Percentiles rank a stretch among this genome's conserved stretches.
These are phyloP conservation scores for Penicillium canariense DNA, from an alignment of 495 filamentous ascomycete genomes.

Conservation along the genomic window DNA sequence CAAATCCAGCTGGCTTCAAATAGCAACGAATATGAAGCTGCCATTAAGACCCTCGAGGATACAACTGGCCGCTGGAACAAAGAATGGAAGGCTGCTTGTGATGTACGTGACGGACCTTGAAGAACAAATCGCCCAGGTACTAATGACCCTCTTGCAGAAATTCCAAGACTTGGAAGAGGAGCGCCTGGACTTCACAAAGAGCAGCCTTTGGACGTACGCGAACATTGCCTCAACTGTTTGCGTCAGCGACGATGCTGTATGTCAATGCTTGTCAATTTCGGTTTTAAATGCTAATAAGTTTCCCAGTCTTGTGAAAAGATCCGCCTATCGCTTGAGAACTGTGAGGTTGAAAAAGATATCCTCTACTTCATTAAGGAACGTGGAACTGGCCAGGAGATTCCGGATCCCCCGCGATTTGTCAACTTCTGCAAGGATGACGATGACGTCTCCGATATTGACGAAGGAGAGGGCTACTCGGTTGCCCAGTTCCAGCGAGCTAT, in stretches of 20 bases:
- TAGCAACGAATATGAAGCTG: slow-evolving; percentile 89
- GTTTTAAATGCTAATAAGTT: slow-evolving; percentile 20
- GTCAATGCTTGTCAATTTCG: slow-evolving; percentile 21
- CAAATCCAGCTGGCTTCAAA: slow-evolving; percentile 89
- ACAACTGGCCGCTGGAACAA: slow-evolving; percentile 95
- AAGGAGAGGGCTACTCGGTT: slow-evolving; percentile 84
- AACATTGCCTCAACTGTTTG: slow-evolving; percentile 98
- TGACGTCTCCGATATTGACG: slow-evolving; percentile 74
- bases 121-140: background rate
- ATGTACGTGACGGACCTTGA: slow-evolving; percentile 49
- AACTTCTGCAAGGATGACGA: slow-evolving; percentile 98
- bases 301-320: slow-evolving; percentile 87
- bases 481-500: slow-evolving; percentile 94
- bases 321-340: slow-evolving; percentile 88
- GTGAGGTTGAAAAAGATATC: slow-evolving; percentile 97
- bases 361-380: slow-evolving; percentile 80
- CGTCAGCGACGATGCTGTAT: slow-evolving; percentile 89
- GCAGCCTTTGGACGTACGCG: slow-evolving; percentile 94
- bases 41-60: slow-evolving; percentile 90
- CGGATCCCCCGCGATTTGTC: slow-evolving; percentile 95
- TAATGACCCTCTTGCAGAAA: slow-evolving; percentile 52
- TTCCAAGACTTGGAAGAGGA: slow-evolving; percentile 99
- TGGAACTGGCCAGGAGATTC: slow-evolving; percentile 95
- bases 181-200: slow-evolving; percentile 92
- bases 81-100: slow-evolving; percentile 96